These are phyloP conservation scores for Fusarium buxicola DNA, from an alignment of 2,329 filamentous ascomycete genomes.

Conservation along the genomic window DNA sequence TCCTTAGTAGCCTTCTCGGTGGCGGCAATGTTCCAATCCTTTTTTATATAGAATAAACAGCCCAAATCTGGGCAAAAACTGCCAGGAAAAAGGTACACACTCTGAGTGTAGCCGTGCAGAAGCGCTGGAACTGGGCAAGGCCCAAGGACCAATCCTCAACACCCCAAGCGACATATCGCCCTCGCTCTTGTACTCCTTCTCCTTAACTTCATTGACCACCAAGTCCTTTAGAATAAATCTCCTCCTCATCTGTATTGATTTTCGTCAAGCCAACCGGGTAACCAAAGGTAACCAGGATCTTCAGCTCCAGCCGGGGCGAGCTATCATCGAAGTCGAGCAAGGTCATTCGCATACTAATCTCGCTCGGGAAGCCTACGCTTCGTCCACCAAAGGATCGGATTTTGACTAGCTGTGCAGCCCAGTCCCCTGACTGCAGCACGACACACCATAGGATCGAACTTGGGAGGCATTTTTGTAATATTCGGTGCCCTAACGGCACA, in stretches of 20 bases:
- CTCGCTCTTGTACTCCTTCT: conserved; percentile 52
- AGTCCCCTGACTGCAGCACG: too few relatives aligned
- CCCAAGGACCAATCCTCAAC: conserved; percentile 43
- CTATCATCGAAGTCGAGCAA: not conserved
- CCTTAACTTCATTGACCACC: conserved; percentile 47
- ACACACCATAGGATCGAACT: too few relatives aligned
- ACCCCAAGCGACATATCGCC: conserved; percentile 51
- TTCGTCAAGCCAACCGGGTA: conserved; percentile 1
- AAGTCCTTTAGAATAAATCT: conserved; percentile 43
- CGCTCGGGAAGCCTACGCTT: not conserved
- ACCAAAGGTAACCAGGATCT: conserved; percentile 13
- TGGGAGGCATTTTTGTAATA: too few relatives aligned
- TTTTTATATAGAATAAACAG: too few relatives aligned
- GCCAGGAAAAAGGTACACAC: too few relatives aligned
- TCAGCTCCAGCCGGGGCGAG: not conserved
- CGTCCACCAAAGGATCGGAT: too few relatives aligned
- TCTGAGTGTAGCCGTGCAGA: too few relatives aligned
- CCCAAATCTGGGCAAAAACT: too few relatives aligned
- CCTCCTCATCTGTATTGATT: not conserved
- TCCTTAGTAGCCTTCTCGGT: too few relatives aligned
- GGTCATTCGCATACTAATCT: not conserved
- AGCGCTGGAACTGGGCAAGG: conserved; percentile 24
- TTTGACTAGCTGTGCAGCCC: too few relatives aligned
- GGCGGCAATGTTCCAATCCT: too few relatives aligned
- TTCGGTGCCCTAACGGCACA: too few relatives aligned